Evolutionary conservation across 2,329 filamentous ascomycete genomes (phyloP).

Genomic region (Alternaria ethzedia): DNA sequence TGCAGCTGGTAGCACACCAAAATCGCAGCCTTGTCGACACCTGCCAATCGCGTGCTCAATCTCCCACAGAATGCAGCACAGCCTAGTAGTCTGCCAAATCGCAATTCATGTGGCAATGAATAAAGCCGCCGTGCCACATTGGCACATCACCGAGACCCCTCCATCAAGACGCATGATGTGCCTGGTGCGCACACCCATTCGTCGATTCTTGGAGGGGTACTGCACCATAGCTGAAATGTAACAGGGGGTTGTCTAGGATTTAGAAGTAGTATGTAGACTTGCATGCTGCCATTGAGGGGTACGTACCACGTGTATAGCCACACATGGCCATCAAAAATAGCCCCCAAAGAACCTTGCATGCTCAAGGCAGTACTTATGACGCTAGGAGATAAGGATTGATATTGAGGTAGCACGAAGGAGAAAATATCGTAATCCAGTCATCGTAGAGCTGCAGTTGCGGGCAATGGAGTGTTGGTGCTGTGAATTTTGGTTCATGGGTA

Average conservation of each 20-base stretch:
- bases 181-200: not conserved
- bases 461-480: not conserved
- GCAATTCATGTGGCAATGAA: not conserved
- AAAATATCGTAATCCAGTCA: no score
- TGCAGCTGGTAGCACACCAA: not conserved
- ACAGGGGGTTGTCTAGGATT: no score
- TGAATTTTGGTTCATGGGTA: slow-evolving; percentile 13
- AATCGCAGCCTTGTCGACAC: not conserved
- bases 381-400: no score
- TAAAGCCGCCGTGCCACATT: not conserved
- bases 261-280: no score
- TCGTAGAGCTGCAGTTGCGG: no score
- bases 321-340: no score
- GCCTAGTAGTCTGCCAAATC: not conserved
- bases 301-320: no score
- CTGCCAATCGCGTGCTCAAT: not conserved
- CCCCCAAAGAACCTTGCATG: no score
- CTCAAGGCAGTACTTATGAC: no score
- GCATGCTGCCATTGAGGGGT: no score
- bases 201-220: not conserved
- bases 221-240: not conserved
- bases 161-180: not conserved
- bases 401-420: no score
- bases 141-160: not conserved
- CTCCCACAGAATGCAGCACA: not conserved